Evolutionary conservation across 352 stramenopile species (phyloP).

Genomic region (Phytophthora sp.): DNA sequence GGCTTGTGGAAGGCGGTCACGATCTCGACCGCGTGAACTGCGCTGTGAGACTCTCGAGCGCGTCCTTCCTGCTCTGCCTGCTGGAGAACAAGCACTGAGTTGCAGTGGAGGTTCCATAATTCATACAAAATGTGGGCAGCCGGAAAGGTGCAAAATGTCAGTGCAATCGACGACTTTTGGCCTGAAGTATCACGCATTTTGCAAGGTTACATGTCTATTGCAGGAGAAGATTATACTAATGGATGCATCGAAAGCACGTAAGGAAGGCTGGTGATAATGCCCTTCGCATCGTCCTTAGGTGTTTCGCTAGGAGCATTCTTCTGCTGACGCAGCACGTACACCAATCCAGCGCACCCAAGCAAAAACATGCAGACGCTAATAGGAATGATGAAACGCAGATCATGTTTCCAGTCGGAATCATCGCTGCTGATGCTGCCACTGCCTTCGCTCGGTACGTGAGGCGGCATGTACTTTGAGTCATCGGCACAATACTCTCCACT

Average conservation of each 20-base stretch:
- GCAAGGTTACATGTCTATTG: too few relatives aligned
- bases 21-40: constrained; percentile 91
- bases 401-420: constrained; percentile 5
- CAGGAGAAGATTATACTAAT: neutral
- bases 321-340: constrained; percentile 45
- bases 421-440: too few relatives aligned
- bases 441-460: neutral
- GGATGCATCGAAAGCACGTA: constrained; percentile 10
- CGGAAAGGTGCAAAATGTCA: neutral
- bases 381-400: constrained; percentile 37
- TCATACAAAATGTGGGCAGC: neutral
- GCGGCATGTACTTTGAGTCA: neutral
- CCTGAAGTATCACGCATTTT: too few relatives aligned
- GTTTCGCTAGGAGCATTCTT: constrained; percentile 34
- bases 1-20: constrained; percentile 88
- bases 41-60: constrained; percentile 80
- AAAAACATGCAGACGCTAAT: constrained; percentile 49
- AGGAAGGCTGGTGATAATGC: neutral
- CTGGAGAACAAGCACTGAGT: constrained; percentile 72
- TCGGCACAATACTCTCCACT: constrained; percentile 12
- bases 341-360: constrained; percentile 31
- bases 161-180: too few relatives aligned
- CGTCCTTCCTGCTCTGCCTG: constrained; percentile 86
- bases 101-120: neutral
- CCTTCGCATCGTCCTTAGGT: constrained; percentile 53